Evolutionary conservation across 176 grass and related monocot genomes (phyloP).

Genomic region (Avena atlantica): DNA sequence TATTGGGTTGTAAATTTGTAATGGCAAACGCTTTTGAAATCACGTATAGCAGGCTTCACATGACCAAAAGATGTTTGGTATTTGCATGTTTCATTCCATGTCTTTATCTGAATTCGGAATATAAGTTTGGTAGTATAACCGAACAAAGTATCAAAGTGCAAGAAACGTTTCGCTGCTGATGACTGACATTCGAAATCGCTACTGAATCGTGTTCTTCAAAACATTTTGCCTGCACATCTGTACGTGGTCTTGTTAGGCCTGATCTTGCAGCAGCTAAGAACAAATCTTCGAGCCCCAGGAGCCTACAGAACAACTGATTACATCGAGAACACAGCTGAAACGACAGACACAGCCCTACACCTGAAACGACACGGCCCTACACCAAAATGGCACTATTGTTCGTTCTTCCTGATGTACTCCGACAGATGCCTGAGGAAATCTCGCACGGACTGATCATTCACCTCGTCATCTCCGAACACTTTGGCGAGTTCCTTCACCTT

Average conservation of each 20-base stretch:
- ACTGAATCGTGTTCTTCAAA: background rate
- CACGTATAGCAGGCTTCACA: background rate
- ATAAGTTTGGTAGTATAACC: background rate
- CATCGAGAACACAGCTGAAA: too few relatives aligned
- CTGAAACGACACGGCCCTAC: too few relatives aligned
- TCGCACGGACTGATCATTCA: constrained; percentile 49
- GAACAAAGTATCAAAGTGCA: too few relatives aligned
- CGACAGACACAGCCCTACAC: too few relatives aligned
- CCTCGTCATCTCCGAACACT: constrained; percentile 58
- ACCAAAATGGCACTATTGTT: background rate
- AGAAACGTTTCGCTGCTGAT: background rate
- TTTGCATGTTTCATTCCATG: background rate
- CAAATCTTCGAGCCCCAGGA: background rate
- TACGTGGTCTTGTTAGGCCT: too few relatives aligned
- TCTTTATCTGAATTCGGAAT: background rate
- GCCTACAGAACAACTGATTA: too few relatives aligned
- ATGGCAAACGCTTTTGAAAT: background rate
- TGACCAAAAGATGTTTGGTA: background rate
- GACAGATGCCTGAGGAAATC: constrained; percentile 47
- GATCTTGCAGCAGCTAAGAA: too few relatives aligned
- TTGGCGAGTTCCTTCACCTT: constrained; percentile 47
- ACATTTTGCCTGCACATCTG: background rate
- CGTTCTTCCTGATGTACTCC: constrained; percentile 25
- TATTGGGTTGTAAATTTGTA: constrained; percentile 1
- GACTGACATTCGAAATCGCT: background rate